These are phyloP conservation scores for Trapa bicornis DNA, from an alignment of 345 rosid genomes.

Conservation along the genomic window DNA sequence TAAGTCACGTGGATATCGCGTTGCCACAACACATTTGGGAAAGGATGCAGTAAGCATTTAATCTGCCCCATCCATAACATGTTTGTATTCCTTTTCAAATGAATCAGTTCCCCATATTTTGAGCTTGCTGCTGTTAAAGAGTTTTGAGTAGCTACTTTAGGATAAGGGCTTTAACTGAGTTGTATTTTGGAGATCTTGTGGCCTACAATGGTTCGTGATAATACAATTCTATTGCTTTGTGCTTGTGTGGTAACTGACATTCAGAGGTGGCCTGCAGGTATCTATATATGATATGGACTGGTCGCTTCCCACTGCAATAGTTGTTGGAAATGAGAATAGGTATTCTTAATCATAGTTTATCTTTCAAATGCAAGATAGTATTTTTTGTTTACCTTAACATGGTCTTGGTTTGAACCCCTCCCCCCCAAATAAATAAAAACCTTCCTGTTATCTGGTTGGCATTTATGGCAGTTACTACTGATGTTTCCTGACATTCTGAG, in stretches of 20 bases:
- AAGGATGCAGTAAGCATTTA: conserved; percentile 54
- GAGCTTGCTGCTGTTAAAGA: not conserved
- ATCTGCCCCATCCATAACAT: not conserved
- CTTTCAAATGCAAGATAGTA: not conserved
- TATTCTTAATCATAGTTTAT: conserved; percentile 7
- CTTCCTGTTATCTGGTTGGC: not conserved
- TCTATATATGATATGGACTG: conserved; percentile 92
- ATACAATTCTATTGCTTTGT: not conserved
- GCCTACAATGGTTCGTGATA: no score
- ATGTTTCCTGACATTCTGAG: not conserved
- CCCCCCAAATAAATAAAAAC: no score
- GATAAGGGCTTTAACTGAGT: no score
- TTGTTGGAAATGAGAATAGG: conserved; percentile 87
- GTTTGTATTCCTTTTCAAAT: not conserved
- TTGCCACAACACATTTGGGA: conserved; percentile 84
- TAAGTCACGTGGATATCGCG: conserved; percentile 70
- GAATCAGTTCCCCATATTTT: not conserved
- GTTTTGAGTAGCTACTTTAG: no score
- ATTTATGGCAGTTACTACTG: not conserved
- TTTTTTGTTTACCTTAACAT: not conserved
- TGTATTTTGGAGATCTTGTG: no score
- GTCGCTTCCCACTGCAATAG: conserved; percentile 88
- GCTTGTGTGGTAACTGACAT: not conserved
- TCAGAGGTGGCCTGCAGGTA: conserved; percentile 27
- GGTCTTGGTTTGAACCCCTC: no score